phyloP scores from a whole-genome alignment of 2,329 filamentous ascomycete genomes.

The Cladorrhinum sp. region DNA sequence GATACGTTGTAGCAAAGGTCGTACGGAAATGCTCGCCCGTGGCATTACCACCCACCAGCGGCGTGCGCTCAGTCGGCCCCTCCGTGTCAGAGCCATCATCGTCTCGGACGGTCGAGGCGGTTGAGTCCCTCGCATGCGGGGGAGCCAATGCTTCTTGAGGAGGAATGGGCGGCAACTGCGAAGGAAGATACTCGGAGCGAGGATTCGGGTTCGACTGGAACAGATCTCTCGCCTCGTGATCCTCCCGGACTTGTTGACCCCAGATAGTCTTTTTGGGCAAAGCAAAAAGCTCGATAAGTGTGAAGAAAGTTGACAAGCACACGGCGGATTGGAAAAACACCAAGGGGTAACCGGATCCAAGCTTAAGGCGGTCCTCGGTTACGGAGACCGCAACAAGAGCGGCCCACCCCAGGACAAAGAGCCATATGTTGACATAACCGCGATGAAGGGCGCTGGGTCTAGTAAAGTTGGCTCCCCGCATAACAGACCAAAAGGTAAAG shows the following conservation, averaged over 20 bases:
- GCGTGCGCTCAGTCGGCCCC: conserved; percentile 51
- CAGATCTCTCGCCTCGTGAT: conserved; percentile 43
- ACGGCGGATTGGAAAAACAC: conserved; percentile 75
- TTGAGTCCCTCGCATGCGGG: conserved; percentile 19
- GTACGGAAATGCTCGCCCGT: conserved; percentile 38
- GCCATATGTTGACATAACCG: conserved; percentile 77
- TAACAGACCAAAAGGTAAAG: conserved; percentile 76
- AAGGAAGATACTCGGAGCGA: conserved; percentile 14
- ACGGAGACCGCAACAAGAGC: conserved; percentile 70
- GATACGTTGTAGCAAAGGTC: conserved; percentile 55
- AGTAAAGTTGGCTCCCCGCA: conserved; percentile 72
- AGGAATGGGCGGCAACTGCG: conserved; percentile 16
- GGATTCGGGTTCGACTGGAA: conserved; percentile 23
- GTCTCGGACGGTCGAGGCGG: conserved; percentile 15
- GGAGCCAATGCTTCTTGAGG: conserved; percentile 18
- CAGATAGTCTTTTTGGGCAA: conserved; percentile 70
- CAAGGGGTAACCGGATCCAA: conserved; percentile 75
- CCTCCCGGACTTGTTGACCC: conserved; percentile 54
- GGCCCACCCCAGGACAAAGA: conserved; percentile 73
- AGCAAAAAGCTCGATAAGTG: conserved; percentile 75
- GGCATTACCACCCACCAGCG: conserved; percentile 38
- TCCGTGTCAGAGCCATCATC: conserved; percentile 38
- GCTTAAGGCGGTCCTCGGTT: conserved; percentile 68
- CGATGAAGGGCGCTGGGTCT: conserved; percentile 85
- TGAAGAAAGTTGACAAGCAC: conserved; percentile 71